Evolutionary conservation across 2,329 filamentous ascomycete genomes (phyloP), one percentile per base, ranked within the genome.

Genomic region (Plectosphaerella plurivora): DNA sequence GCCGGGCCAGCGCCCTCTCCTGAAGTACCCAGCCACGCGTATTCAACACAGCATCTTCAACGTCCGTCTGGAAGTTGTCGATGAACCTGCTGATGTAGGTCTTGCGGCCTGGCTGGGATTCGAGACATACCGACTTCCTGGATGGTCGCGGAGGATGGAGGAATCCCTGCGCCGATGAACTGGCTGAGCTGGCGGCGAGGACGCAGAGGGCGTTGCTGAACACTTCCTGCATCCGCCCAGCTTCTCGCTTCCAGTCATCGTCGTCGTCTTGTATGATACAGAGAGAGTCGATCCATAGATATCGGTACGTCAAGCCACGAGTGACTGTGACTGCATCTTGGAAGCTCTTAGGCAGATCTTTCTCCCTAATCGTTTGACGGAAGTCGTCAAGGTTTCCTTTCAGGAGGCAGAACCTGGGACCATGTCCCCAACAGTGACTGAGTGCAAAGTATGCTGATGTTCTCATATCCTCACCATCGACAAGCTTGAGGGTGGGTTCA

Each of bases 1-100:
- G 71, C 10, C 73, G 65, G 8, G 73, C 69, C 52, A 74, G 75
- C 5, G 73, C 55, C 4, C 63, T 61, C 52, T 75, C 73, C 51
- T 74, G 70, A 9, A 75, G 59, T 3, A 72, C 74, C 73, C 73
- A 75, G 15, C 65, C 71, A 18, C 73, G 50, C 28, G 51, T 48
- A n/a, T 51, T 51, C 25, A 52, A 22, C 15, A 57, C n/a, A 52
- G 37, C 8, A 8, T 9, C 8, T 14, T 36, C 46, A 49, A 47
- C 10, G 53, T 50, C 45, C 55, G 51, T 24, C 53, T 53, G 46
- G 2, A 66, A 61, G 49, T 65, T 61, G 2, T 64, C 62, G 49
- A 70, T 69, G 11, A 70, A 60, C 1, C 58, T 33, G 49, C 33
- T 36, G 14, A 36, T 14, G 14, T 9, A 36, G 33, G 33, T 36